A percentile compares a stretch with the other conserved stretches of the same genome.
Conservation (phyloP, 2,329 filamentous ascomycete species). For the Xylaria sp. region DNA sequence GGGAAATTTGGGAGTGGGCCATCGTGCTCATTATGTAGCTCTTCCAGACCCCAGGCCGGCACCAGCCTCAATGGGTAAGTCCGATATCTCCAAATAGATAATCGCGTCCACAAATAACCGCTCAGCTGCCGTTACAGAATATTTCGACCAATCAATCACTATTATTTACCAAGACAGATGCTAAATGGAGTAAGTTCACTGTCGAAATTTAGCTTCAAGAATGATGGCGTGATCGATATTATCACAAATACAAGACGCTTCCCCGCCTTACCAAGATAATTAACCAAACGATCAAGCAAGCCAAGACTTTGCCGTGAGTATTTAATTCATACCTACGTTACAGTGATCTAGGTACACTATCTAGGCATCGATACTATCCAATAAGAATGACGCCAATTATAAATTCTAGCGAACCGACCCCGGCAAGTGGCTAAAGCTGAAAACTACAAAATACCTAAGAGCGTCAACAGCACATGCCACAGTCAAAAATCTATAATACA, state of each 20-base stretch:
- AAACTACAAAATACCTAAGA: too few species aligned
- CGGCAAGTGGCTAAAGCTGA: too few species aligned
- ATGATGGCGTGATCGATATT: neutral
- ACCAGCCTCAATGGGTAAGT: constrained; percentile 31
- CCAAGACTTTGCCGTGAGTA: neutral
- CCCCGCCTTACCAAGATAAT: neutral
- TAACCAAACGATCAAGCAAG: neutral
- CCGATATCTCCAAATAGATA: constrained; percentile 19
- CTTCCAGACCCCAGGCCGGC: constrained; percentile 8
- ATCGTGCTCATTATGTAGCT: constrained; percentile 10
- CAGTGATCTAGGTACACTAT: too few species aligned
- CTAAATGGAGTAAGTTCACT: constrained; percentile 6
- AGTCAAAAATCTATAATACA: too few species aligned
- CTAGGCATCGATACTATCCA: too few species aligned
- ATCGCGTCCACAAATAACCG: neutral
- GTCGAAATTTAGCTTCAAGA: neutral
- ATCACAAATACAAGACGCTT: neutral
- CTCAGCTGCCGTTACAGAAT: neutral
- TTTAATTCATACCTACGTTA: too few species aligned
- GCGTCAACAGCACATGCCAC: too few species aligned
- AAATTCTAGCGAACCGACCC: too few species aligned
- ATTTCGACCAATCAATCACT: neutral
- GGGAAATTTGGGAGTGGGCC: constrained; percentile 8
- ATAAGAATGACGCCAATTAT: too few species aligned
- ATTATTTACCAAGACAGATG: neutral